Conservation (phyloP, 352 stramenopile species). For the Phytophthora parvispora region DNA sequence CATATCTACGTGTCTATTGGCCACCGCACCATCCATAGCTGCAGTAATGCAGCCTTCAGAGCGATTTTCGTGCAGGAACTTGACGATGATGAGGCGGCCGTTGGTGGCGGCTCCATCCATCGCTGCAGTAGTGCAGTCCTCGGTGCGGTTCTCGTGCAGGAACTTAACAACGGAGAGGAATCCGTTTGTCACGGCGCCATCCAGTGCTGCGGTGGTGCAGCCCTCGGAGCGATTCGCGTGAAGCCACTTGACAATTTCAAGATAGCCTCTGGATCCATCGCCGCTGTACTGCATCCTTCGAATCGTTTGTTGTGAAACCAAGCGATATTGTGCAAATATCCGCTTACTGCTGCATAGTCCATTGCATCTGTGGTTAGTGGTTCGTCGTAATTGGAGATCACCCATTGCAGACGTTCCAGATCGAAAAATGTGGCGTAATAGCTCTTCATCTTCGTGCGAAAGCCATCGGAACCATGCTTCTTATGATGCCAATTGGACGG, state of each 20-base stretch:
- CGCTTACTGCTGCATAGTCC: slow-evolving; percentile 6
- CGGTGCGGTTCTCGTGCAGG: slow-evolving; percentile 18
- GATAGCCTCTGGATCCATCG: background rate
- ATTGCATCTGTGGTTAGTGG: slow-evolving; percentile 23
- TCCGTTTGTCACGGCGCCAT: slow-evolving; percentile 14
- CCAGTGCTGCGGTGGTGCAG: slow-evolving; percentile 24
- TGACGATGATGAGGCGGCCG: slow-evolving; percentile 1
- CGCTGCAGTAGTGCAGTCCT: slow-evolving; percentile 16
- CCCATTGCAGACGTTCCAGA: background rate
- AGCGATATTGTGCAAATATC: background rate
- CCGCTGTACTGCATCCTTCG: background rate
- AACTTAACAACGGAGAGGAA: background rate
- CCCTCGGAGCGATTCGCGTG: slow-evolving; percentile 2
- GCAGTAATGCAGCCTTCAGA: slow-evolving; percentile 12
- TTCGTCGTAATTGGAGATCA: slow-evolving; percentile 20
- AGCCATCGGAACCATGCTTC: slow-evolving; percentile 5
- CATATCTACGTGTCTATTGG: slow-evolving; percentile 6
- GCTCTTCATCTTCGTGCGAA: slow-evolving; percentile 18
- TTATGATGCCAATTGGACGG: slow-evolving; percentile 15
- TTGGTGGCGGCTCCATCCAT: slow-evolving; percentile 18
- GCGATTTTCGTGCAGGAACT: slow-evolving; percentile 21
- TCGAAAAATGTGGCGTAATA: background rate
- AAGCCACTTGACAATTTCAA: background rate
- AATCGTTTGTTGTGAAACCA: background rate
- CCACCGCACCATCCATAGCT: slow-evolving; percentile 15